Evolutionary conservation across 352 stramenopile species (phyloP).

Genomic region (Phytophthora pseudosyringae): DNA sequence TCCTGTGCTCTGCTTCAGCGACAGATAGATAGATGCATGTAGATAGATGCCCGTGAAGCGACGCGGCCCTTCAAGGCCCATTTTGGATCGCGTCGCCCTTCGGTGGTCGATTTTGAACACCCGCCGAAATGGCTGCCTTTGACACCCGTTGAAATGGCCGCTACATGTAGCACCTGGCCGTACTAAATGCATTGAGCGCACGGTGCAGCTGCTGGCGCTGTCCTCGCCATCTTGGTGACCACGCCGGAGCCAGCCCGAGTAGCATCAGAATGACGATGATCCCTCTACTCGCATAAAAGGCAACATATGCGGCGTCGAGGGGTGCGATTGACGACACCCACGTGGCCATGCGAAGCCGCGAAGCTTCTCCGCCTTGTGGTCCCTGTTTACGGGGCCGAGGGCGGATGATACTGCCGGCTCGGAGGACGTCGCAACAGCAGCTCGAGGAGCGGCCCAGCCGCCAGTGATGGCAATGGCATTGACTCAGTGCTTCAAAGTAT

Average conservation of each 20-base stretch:
- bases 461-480: too few relatives aligned
- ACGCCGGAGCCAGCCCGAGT: neutral
- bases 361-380: slow-evolving; percentile 1
- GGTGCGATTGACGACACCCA: slow-evolving; percentile 18
- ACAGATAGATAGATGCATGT: too few relatives aligned
- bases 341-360: slow-evolving; percentile 7
- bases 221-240: slow-evolving; percentile 15
- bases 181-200: neutral
- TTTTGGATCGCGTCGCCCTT: slow-evolving; percentile 2
- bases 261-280: slow-evolving; percentile 13
- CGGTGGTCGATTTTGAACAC: neutral
- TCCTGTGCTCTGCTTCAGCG: neutral
- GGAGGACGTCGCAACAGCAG: neutral
- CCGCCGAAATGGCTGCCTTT: neutral
- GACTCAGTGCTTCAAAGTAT: too few relatives aligned
- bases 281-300: slow-evolving; percentile 19
- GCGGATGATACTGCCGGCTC: neutral
- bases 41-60: slow-evolving; percentile 17
- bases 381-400: slow-evolving; percentile 14
- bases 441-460: neutral
- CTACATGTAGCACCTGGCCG: neutral
- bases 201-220: neutral
- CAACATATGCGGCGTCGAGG: slow-evolving; percentile 11
- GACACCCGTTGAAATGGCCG: slow-evolving; percentile 1
- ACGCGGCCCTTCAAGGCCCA: slow-evolving; percentile 21